These are phyloP conservation scores for Lentinus tigrinus DNA, from an alignment of 768 basidiomycete species.

Conservation along the genomic window DNA sequence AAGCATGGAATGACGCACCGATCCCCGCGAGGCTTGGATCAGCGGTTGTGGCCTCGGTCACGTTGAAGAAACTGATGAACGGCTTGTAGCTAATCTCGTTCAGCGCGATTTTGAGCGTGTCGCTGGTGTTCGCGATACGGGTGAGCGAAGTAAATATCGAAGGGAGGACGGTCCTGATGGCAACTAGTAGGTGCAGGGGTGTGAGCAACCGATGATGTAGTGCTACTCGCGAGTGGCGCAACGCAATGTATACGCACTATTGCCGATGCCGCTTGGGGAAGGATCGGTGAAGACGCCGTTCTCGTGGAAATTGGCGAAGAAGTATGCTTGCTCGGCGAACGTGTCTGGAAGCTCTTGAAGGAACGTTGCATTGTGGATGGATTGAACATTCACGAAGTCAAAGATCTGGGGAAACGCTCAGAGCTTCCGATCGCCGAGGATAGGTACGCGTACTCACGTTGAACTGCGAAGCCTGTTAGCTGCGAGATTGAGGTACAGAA, in stretches of 20 bases:
- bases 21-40: slow-evolving; percentile 57
- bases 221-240: not conserved
- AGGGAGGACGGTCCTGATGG: slow-evolving; percentile 62
- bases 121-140: slow-evolving; percentile 46
- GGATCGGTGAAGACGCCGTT: slow-evolving; percentile 35
- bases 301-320: slow-evolving; percentile 42
- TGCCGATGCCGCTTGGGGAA: slow-evolving; percentile 32
- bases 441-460: not conserved
- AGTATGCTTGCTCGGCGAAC: slow-evolving; percentile 29
- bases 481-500: not conserved
- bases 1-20: no score
- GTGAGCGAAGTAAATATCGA: slow-evolving; percentile 54
- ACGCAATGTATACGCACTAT: slow-evolving; percentile 29
- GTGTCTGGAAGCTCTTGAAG: slow-evolving; percentile 22
- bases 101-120: slow-evolving; percentile 57
- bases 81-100: slow-evolving; percentile 73
- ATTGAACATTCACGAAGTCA: slow-evolving; percentile 40
- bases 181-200: slow-evolving; percentile 42
- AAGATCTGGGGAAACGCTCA: slow-evolving; percentile 24
- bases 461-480: not conserved
- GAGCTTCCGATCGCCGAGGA: not conserved
- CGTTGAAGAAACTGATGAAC: slow-evolving; percentile 73
- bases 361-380: slow-evolving; percentile 38
- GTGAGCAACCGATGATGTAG: not conserved
- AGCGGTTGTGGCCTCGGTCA: slow-evolving; percentile 55